phyloP scores from a whole-genome alignment of 2,329 filamentous ascomycete species.

The Aspergillus sp. region DNA sequence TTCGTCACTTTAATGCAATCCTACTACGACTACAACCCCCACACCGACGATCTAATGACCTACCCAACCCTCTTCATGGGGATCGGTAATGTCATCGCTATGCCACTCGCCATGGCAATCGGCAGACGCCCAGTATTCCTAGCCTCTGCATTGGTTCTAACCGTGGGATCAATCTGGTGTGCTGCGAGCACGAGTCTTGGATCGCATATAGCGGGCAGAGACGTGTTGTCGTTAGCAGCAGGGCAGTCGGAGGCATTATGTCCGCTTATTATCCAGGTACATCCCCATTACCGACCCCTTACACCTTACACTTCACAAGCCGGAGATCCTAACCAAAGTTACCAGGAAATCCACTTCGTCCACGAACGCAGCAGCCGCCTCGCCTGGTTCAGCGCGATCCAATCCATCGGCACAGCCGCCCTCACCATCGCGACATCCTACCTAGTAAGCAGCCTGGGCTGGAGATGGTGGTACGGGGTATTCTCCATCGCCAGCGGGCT shows the following conservation, averaged over 20 bases:
- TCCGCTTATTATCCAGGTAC: slow-evolving; percentile 11
- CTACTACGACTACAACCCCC: slow-evolving; percentile 10
- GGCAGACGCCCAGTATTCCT: slow-evolving; percentile 12
- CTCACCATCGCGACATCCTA: slow-evolving; percentile 13
- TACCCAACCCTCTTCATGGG: slow-evolving; percentile 18
- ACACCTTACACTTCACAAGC: too few relatives aligned
- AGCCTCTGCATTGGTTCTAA: slow-evolving; percentile 11
- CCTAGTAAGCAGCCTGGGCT: slow-evolving; percentile 12
- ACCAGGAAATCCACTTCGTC: slow-evolving; percentile 16
- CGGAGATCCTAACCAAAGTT: too few relatives aligned
- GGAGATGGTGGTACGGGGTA: slow-evolving; percentile 19
- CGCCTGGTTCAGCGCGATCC: slow-evolving; percentile 17
- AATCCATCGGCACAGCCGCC: slow-evolving; percentile 10
- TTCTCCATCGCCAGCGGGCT: slow-evolving; percentile 12
- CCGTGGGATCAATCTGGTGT: slow-evolving; percentile 10
- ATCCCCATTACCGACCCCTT: neutral
- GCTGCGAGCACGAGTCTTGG: slow-evolving; percentile 7
- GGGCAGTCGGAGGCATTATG: slow-evolving; percentile 14
- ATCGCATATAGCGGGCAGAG: slow-evolving; percentile 13
- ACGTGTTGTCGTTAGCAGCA: slow-evolving; percentile 13
- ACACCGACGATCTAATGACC: slow-evolving; percentile 13
- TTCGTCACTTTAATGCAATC: slow-evolving; percentile 8
- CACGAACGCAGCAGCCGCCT: slow-evolving; percentile 14
- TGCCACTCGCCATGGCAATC: slow-evolving; percentile 12
- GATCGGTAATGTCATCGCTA: slow-evolving; percentile 13